Base-by-base conservation (phyloP, 2,329 filamentous ascomycete genomes). In the Chrysoporthe austroafricana region DNA sequence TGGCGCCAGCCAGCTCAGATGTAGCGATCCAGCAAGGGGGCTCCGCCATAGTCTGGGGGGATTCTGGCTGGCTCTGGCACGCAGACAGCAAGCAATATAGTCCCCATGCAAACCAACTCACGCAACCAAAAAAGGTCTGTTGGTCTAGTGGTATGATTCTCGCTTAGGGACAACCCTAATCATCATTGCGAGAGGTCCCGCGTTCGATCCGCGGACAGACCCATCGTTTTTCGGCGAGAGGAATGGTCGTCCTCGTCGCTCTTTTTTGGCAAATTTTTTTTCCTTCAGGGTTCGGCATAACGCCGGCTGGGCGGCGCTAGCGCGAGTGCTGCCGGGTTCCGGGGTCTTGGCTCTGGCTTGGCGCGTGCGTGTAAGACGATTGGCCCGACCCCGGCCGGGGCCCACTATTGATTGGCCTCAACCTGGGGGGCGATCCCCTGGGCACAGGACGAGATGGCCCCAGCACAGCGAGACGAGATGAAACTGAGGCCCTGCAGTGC, bases 141-240 rank as follows among this genome's bases (percentile, higher is more conserved):
- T 87, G 84, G 85, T 87, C 85, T 88, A 87, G 86, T 85, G 86
- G 86, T 88, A 89, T 88, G 86, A 88, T 89, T 88, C 86, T 87
- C 86, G 86, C 87, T 88, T 88, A 89, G 87, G 86, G 86, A 76
- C 65, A 71, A 79, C 77, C 77, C 78, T 76, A 43, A 21, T 62
- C 46, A 44, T 63, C 72, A 72, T 74, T 81, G 79, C 79, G 79
- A 80, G 79, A 80, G 79, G 79, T 80, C 79, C 79, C 79, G 79
- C 78, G 79, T 80, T 81, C 79, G 79, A 81, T 80, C 78, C 79
- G 77, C 79, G 79, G 79, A 78, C 78, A 79, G 78, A 79, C 78
- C 79, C 79, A 73, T 68, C 54, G 32, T 72, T 77, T 77, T 77
- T 73, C 18, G 44, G 6, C 32, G n/a, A 21, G 21, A 34, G 9